Percentiles rank a stretch among this genome's conserved stretches.
Conservation (phyloP, 768 basidiomycete species). For the Lactifluus volemus region DNA sequence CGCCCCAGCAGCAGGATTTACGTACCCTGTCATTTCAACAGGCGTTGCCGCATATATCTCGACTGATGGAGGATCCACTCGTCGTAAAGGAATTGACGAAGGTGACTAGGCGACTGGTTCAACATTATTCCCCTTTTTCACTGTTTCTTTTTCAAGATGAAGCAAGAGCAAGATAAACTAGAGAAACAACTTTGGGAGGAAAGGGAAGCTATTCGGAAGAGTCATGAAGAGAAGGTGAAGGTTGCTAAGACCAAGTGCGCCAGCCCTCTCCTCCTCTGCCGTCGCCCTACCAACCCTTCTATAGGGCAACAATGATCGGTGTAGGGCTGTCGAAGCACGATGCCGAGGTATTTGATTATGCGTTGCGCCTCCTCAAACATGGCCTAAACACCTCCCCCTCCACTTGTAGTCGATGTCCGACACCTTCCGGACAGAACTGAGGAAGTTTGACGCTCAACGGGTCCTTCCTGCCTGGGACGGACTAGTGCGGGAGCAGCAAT, state of each 20-base stretch:
- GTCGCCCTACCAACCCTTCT: background rate
- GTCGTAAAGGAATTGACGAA: conserved; percentile 44
- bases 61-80: conserved; percentile 43
- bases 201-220: conserved; percentile 48
- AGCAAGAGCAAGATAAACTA: conserved; percentile 58
- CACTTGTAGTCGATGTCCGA: conserved; percentile 50
- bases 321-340: conserved; percentile 60
- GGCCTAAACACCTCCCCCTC: background rate
- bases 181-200: conserved; percentile 66
- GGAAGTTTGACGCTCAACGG: conserved; percentile 60
- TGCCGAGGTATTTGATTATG: conserved; percentile 37
- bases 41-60: conserved; percentile 55
- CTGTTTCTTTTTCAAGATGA: conserved; percentile 39
- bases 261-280: conserved; percentile 2
- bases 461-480: conserved; percentile 70
- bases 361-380: conserved; percentile 19
- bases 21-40: conserved; percentile 56
- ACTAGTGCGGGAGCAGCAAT: conserved; percentile 63
- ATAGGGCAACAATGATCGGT: conserved; percentile 61
- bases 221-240: conserved; percentile 65
- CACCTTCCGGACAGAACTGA: conserved; percentile 55
- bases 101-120: conserved; percentile 30
- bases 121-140: background rate
- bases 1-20: conserved; percentile 28
- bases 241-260: conserved; percentile 57